Evolutionary conservation across 2,329 filamentous ascomycete species (phyloP), one percentile per base, ranked within the genome.

Genomic region (Botryotinia narcissicola): DNA sequence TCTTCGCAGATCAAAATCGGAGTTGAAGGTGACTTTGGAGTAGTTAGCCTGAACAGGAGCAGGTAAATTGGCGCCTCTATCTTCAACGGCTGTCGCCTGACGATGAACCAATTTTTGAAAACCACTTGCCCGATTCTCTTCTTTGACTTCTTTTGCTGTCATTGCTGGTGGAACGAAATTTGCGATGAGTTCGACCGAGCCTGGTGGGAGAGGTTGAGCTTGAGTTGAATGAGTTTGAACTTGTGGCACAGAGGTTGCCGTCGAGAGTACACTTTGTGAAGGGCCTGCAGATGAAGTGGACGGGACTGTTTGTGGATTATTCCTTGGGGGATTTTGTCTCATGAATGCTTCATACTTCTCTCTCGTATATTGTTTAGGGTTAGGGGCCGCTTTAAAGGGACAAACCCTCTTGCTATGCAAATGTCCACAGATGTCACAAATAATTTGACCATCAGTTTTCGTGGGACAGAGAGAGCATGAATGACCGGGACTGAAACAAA

Each of bases 1-100:
- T 12, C 51, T 70, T 16, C 40, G 51, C 12, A 74, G 37, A 32
- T 72, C 37, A 16, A 46, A 14, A 20, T 9, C 20, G 0, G 4
- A n/a, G 6, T n/a, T 18, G 22, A 75, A 54, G 7, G 48, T 40
- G 7, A 72, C 59, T 35, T 63, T 57, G 63, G 74, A 75, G 32
- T 70, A 72, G 63, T 75, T 75, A 89, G 75, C 85, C 12, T 63
- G 40, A 63, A 63, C 40, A n/a, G 40, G 51, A 16, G n/a, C 25
- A 54, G 25, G 12, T 3, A 29, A 3, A 54, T 29, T 8, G 8
- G 20, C 44, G 44, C 20, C 60, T 37, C 4, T 16, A 32, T 7
- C 0, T 32, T 46, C 40, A 63, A 22, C 40, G 32, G n/a, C 2
- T 22, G 61, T 32, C 2, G n/a, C 4, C 18, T 2, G n/a, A 63